Evolutionary conservation across 23 red algal genomes (phyloP), one percentile per base, ranked within the genome.

Genomic region (Pyropia haitanensis): DNA sequence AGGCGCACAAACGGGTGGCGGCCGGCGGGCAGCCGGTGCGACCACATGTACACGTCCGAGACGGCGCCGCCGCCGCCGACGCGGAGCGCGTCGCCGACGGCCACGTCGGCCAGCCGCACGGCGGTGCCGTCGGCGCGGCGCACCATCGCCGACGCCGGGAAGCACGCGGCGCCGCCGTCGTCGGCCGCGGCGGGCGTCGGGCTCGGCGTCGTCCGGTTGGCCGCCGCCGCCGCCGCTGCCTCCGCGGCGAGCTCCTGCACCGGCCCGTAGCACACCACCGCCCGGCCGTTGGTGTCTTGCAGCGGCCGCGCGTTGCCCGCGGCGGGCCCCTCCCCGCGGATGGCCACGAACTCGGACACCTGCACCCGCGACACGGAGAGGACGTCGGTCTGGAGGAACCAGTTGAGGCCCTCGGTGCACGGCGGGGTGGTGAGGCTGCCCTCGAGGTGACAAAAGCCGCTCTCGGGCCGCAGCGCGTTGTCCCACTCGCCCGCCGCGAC

Each of bases 371-470:
- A 46, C 39, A 46, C 39, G 39, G 39, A 46, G 39, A 46, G 39
- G 39, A 64, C 18, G n/a, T 70, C 46, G 6, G 44, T 53, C 6
- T 64, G 18, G 18, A 83, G 23, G 19, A 83, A 50, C 68, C 69
- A 83, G 10, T 50, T 72, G 5, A 83, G 49, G 29, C 44, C 68
- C 27, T 83, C 79, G 27, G 79, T 62, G 58, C 79, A 83, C 0
- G 79, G 67, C 18, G 79, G 79, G 9, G 79, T 83, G 39, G 79
- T 73, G 44, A 83, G 51, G 22, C 64, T 71, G 6, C 79, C 79
- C 19, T 51, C 19, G 55, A 71, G 71, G 17, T 50, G 49, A 49
- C 77, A 81, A 28, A 56, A 68, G 29, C 77, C 77, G 10, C 39
- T 46, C 39, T 46, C 39, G 39, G 39, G 39, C 5, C 39, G 39